Evolutionary conservation across 2,329 filamentous ascomycete species (phyloP).

Genomic region (Apiospora hydei): DNA sequence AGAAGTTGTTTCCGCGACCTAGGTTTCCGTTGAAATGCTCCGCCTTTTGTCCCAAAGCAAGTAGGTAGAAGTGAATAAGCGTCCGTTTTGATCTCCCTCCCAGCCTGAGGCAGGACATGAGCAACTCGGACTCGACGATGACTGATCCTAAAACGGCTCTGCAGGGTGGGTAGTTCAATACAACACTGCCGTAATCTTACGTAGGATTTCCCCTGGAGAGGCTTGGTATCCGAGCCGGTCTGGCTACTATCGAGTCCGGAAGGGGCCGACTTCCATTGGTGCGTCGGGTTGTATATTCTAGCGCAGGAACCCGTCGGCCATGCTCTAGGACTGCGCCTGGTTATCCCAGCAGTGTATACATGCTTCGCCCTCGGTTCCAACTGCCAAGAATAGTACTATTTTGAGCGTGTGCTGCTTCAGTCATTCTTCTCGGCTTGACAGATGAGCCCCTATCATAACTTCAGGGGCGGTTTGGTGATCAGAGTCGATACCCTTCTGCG

Average conservation of each 20-base stretch:
- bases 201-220: background rate
- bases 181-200: conserved; percentile 11
- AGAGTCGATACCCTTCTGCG: background rate
- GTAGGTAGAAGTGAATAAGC: background rate
- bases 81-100: background rate
- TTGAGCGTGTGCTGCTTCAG: background rate
- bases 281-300: background rate
- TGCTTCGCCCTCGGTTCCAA: background rate
- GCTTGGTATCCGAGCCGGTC: conserved; percentile 2
- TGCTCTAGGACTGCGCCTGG: background rate
- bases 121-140: background rate
- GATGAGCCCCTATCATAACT: background rate
- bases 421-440: background rate
- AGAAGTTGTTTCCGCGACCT: background rate
- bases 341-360: background rate
- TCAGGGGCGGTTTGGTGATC: background rate
- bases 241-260: background rate
- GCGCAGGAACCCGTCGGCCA: background rate
- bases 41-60: background rate
- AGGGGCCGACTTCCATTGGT: background rate
- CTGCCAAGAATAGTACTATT: background rate
- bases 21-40: background rate
- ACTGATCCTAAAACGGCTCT: background rate
- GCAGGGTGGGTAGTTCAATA: background rate
- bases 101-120: background rate